Percentiles rank a stretch among this genome's conserved stretches.
phyloP scores from a whole-genome alignment of 805 yeast genomes.

The Wickerhamomyces subpelliculosus region DNA sequence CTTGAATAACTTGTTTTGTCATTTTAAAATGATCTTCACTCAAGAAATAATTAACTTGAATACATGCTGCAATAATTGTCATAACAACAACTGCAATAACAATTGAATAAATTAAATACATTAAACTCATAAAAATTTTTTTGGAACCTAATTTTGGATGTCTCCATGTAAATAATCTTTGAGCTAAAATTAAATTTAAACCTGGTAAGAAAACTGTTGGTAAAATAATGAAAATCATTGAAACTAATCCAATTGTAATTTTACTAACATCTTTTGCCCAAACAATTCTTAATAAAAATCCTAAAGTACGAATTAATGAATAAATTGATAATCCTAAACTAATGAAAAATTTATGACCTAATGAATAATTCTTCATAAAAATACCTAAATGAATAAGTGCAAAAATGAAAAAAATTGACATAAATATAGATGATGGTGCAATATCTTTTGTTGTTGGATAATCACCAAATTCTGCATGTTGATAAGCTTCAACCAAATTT shows the following conservation, averaged over 20 bases:
- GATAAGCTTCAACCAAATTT: constrained; percentile 20
- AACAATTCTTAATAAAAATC: constrained; percentile 49
- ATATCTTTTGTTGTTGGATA: constrained; percentile 48
- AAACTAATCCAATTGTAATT: constrained; percentile 44
- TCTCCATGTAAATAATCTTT: constrained; percentile 69
- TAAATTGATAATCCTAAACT: constrained; percentile 49
- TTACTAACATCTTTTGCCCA: constrained; percentile 49
- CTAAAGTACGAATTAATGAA: constrained; percentile 46
- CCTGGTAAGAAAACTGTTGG: constrained; percentile 55
- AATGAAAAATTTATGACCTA: constrained; percentile 56
- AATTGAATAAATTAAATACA: constrained; percentile 44
- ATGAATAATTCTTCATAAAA: constrained; percentile 37
- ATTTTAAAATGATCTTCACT: constrained; percentile 36
- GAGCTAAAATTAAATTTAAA: constrained; percentile 59
- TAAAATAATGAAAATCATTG: constrained; percentile 49
- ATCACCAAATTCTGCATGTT: constrained; percentile 54
- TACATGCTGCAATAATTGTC: constrained; percentile 58
- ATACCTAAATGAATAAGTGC: constrained; percentile 39
- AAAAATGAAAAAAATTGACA: constrained; percentile 44
- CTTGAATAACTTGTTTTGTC: constrained; percentile 50
- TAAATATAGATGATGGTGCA: constrained; percentile 55
- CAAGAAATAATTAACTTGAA: constrained; percentile 53
- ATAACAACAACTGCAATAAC: constrained; percentile 53
- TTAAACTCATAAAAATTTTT: constrained; percentile 37
- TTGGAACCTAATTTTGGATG: constrained; percentile 64